Evolutionary conservation across 495 filamentous ascomycete species (phyloP).

Genomic region (Talaromyces wortmannii): DNA sequence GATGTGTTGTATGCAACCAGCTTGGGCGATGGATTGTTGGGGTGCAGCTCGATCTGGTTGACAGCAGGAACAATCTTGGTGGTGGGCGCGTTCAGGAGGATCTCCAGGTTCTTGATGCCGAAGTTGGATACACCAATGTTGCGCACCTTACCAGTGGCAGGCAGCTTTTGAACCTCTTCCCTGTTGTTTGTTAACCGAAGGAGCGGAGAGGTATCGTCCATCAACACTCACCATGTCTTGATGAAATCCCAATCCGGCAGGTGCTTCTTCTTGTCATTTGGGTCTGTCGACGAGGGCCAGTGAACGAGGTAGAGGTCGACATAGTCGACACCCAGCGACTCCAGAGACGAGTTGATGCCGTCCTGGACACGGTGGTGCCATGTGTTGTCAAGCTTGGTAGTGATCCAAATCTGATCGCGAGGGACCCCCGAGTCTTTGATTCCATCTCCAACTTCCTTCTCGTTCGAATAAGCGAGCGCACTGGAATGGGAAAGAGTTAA

Average conservation of each 20-base stretch:
- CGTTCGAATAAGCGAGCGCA: constrained; percentile 81
- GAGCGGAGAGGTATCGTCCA: background rate
- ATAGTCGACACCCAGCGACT: constrained; percentile 65
- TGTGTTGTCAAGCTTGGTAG: constrained; percentile 81
- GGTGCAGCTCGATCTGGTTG: constrained; percentile 92
- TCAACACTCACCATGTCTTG: constrained; percentile 57
- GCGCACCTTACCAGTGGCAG: constrained; percentile 70
- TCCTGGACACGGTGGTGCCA: constrained; percentile 68
- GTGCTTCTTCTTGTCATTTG: constrained; percentile 48
- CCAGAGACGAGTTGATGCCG: constrained; percentile 62
- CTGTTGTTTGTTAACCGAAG: constrained; percentile 12
- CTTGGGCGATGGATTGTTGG: constrained; percentile 72
- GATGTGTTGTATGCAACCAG: constrained; percentile 63
- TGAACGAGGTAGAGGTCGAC: constrained; percentile 84
- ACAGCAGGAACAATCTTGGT: constrained; percentile 67
- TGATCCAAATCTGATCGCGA: constrained; percentile 76
- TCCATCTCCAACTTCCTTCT: constrained; percentile 72
- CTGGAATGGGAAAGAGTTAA: constrained; percentile 17
- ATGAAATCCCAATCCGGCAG: constrained; percentile 70
- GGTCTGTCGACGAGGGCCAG: constrained; percentile 68
- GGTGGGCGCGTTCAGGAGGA: constrained; percentile 45
- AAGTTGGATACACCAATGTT: constrained; percentile 65
- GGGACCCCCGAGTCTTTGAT: constrained; percentile 76
- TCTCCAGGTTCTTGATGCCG: constrained; percentile 53
- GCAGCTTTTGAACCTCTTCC: constrained; percentile 75